Conservation (phyloP, 2,329 filamentous ascomycete species). For the Penicillium sp. region DNA sequence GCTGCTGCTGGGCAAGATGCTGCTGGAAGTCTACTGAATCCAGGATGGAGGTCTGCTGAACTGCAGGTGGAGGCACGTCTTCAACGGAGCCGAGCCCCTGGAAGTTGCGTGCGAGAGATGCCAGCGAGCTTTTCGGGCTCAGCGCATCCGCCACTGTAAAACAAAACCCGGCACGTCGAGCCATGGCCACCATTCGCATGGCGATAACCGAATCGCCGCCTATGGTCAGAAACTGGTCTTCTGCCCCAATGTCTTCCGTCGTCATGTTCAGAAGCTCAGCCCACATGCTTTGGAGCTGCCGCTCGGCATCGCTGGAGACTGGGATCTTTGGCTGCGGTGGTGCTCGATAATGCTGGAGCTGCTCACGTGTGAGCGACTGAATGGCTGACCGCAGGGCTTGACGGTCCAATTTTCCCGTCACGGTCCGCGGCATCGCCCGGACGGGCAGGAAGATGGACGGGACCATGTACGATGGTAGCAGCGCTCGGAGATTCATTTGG, state of each 20-base stretch:
- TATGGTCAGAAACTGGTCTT: neutral
- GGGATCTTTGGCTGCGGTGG: neutral
- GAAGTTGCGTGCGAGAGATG: neutral
- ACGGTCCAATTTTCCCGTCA: neutral
- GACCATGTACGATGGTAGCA: neutral
- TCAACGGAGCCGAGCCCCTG: too few species aligned
- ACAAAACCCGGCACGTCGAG: neutral
- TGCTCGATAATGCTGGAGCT: neutral
- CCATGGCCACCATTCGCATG: neutral
- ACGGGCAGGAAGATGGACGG: neutral
- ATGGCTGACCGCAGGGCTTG: neutral
- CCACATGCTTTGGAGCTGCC: neutral
- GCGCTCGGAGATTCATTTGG: neutral
- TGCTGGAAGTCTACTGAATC: neutral
- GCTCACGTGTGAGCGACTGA: neutral
- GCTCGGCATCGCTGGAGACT: neutral
- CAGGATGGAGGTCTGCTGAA: neutral
- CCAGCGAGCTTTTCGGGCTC: neutral
- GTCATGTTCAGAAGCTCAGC: neutral
- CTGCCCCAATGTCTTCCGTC: neutral
- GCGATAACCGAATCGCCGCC: neutral
- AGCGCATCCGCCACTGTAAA: neutral
- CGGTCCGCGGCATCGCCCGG: neutral
- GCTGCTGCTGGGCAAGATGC: neutral
- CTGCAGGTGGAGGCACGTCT: neutral